Evolutionary conservation across 768 basidiomycete genomes (phyloP), one percentile per base, ranked within the genome.

Genomic region (Xerocomus brunneocitrinus): DNA sequence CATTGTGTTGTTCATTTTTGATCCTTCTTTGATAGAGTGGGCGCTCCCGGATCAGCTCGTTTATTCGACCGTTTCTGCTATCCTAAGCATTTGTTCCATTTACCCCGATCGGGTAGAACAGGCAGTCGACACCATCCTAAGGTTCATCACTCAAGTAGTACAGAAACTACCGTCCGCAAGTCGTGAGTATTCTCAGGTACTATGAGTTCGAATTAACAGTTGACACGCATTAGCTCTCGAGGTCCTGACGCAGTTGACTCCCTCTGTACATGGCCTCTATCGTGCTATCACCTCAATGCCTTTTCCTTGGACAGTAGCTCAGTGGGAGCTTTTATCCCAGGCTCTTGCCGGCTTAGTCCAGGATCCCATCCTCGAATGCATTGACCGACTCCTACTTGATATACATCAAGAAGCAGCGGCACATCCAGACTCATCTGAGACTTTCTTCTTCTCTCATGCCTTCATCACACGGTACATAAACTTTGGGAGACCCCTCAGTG

Each of bases 1-100:
- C 27, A 39, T 27, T 38, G 16, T 5, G 24, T 24, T 12, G 13
- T 39, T 35, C 6, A 28, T 22, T 36, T 44, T 47, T 61, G 14
- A 57, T 42, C 22, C n/a, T 47, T 19, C 12, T 28, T 16, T 28
- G 35, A n/a, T 41, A 93, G 91, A 90, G 58, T 93, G 91, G 91
- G 80, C 91, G 3, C 76, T 91, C 31, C 85, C 92, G 35, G 89
- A 95, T 68, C 88, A 92, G 62, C 79, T 95, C 38, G 85, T 89
- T 1, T 89, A 78, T 63, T 84, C 87, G 1, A 90, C 85, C 4
- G 79, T 91, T 24, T 87, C 86, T 4, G 87, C 91, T 10, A 72
- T 92, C 8, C 74, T 95, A 42, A 76, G 81, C 48, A 72, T 91
- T 22, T 82, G 87, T 22, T 79, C 76, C 41, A 66, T 73, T 16